Conservation (phyloP, 495 filamentous ascomycete species). For the Ascobolus immersus region DNA sequence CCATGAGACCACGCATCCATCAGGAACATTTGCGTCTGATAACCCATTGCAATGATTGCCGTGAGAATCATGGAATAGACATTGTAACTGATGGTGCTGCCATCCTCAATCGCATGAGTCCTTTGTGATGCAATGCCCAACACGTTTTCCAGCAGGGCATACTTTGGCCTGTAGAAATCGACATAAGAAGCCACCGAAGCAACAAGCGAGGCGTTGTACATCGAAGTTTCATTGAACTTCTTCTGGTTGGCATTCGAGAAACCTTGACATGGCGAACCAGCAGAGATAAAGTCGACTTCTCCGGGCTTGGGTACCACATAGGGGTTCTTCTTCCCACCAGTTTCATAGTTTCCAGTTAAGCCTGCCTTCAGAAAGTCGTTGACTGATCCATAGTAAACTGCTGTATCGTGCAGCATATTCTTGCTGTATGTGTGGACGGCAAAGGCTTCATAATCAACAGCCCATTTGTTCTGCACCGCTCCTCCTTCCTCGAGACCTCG, state of each 20-base stretch:
- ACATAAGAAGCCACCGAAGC: slow-evolving; percentile 47
- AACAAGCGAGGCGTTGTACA: slow-evolving; percentile 42
- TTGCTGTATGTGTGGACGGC: slow-evolving; percentile 47
- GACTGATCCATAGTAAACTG: slow-evolving; percentile 39
- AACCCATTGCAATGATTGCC: slow-evolving; percentile 43
- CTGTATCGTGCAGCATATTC: slow-evolving; percentile 21
- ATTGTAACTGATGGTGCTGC: slow-evolving; percentile 26
- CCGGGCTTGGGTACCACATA: slow-evolving; percentile 29
- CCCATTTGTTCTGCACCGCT: slow-evolving; percentile 33
- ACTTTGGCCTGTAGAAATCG: slow-evolving; percentile 46
- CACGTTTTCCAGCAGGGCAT: slow-evolving; percentile 52
- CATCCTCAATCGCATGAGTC: slow-evolving; percentile 8
- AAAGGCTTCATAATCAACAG: slow-evolving; percentile 33
- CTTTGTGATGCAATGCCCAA: slow-evolving; percentile 26
- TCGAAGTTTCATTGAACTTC: slow-evolving; percentile 21
- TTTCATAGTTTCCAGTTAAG: slow-evolving; percentile 22
- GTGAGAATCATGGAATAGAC: slow-evolving; percentile 42
- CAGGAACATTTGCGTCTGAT: slow-evolving; percentile 36
- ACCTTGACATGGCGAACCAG: slow-evolving; percentile 48
- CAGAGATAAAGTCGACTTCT: slow-evolving; percentile 41
- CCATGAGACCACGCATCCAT: slow-evolving; percentile 45
- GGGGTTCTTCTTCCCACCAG: too few relatives aligned
- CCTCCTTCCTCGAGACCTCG: slow-evolving; percentile 49
- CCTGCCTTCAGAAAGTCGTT: slow-evolving; percentile 36
- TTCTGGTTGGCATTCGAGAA: slow-evolving; percentile 35